Base-by-base conservation (phyloP, 139 green algal species). In the Pleodorina starrii region DNA sequence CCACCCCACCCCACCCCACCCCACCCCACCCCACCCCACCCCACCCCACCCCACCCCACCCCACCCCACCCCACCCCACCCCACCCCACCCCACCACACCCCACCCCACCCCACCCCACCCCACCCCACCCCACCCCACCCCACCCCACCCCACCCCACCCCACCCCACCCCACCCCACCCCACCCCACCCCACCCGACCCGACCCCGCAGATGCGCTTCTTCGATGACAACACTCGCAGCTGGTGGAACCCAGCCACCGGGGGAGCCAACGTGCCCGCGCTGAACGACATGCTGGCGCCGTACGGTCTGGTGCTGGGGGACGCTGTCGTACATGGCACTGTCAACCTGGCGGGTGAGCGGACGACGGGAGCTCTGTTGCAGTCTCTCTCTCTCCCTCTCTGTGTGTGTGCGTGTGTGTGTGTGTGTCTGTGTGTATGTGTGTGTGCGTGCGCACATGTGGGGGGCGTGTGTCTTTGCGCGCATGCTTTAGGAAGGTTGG, bases 141-240 rank as follows among this genome's bases (percentile, higher is more conserved):
- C n/a, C n/a, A n/a, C n/a, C n/a, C n/a, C n/a, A n/a, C n/a, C n/a
- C n/a, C n/a, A n/a, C n/a, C n/a, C n/a, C n/a, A n/a, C n/a, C n/a
- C n/a, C n/a, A n/a, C n/a, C n/a, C n/a, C n/a, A n/a, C n/a, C n/a
- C n/a, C n/a, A n/a, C n/a, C n/a, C n/a, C n/a, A n/a, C n/a, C n/a
- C n/a, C n/a, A n/a, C n/a, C n/a, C n/a, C n/a, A n/a, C n/a, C n/a
- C n/a, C n/a, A n/a, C n/a, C n/a, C n/a, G n/a, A n/a, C n/a, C n/a
- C n/a, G n/a, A n/a, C n/a, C 44, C 35, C 48, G 25, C 74, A 95
- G 76, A 98, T 99, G 95, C 91, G 91, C 21, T 99, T 99, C 92
- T 99, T 98, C 90, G 98, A 99, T 84, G 98, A 99, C 95, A 99
- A 99, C 95, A 99, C 98, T 0, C 95, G 97, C 81, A 95, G 78